Evolutionary conservation across 1,284 basidiomycete species (phyloP), one percentile per base, ranked within the genome.

Genomic region (Tilletia indica): DNA sequence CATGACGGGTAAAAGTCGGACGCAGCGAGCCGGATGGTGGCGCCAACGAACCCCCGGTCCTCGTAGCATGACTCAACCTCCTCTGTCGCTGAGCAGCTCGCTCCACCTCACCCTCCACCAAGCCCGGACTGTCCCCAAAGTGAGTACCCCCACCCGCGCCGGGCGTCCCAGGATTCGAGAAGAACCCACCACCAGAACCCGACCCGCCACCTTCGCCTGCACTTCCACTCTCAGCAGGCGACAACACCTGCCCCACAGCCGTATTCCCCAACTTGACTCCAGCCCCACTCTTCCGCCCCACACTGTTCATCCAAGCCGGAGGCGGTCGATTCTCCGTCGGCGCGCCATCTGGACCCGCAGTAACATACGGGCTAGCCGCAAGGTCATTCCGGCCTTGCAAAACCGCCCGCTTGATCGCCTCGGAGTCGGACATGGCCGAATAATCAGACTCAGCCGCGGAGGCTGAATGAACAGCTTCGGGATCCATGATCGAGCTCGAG

Each of bases 321-420:
- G 61, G 61, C 14, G 61, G 61, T 4, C 61, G 61, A 3, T 39
- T 47, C 66, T 67, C 66, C 45, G 66, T 67, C 42, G 66, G 66
- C 21, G 42, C 47, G 0, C 66, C 66, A 25, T 67, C 66, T 6
- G 47, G n/a, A 4, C 61, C 61, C 11, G 66, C 66, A 11, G 47
- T 67, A n/a, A 67, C 47, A 45, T 48, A 49, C 66, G 66, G 66
- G 31, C 66, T 67, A 19, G 66, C 66, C 21, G 66, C 66, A 4
- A 67, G 66, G 45, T 47, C 42, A 21, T 67, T 67, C 39, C 47
- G 66, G 6, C 66, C 66, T 6, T 47, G 45, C 9, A 25, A 34
- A 21, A 67, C 66, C 8, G 66, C 66, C 42, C 25, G n/a, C 47
- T 67, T 67, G 66, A 67, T 67, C 47, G 66, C 66, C n/a, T 67